A percentile compares a stretch with the other conserved stretches of the same genome.
These are phyloP conservation scores for Geranium brycei DNA, from an alignment of 345 rosid species.

Conservation along the genomic window DNA sequence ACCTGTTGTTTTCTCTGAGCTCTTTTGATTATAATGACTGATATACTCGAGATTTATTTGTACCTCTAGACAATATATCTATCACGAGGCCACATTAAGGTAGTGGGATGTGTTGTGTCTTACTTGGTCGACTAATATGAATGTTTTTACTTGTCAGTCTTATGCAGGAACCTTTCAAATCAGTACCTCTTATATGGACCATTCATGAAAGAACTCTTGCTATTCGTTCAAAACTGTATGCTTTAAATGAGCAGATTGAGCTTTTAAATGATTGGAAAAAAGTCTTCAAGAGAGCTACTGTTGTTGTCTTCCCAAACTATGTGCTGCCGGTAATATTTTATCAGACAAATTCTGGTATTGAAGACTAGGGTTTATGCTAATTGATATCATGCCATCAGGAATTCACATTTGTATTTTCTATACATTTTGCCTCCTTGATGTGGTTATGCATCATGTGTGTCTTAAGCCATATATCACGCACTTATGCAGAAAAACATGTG, in stretches of 20 bases:
- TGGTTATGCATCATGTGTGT: too few species aligned
- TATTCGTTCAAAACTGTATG: slow-evolving; percentile 45
- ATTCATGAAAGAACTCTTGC: slow-evolving; percentile 63
- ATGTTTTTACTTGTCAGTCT: slow-evolving; percentile 52
- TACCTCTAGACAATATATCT: background rate
- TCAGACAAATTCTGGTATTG: background rate
- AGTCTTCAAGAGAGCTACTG: slow-evolving; percentile 63
- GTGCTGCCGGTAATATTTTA: slow-evolving; percentile 57
- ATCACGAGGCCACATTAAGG: background rate
- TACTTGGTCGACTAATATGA: slow-evolving; percentile 11
- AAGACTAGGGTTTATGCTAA: background rate
- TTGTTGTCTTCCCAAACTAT: slow-evolving; percentile 69
- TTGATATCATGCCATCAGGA: background rate
- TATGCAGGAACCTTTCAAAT: slow-evolving; percentile 91
- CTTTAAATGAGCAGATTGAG: slow-evolving; percentile 51
- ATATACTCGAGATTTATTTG: background rate
- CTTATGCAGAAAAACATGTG: too few species aligned
- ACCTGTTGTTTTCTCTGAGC: too few species aligned
- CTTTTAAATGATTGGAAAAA: slow-evolving; percentile 70
- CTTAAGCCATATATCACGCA: too few species aligned
- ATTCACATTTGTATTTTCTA: too few species aligned
- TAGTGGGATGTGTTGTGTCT: background rate
- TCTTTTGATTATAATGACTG: background rate
- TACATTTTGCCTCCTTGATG: too few species aligned
- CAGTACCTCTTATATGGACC: slow-evolving; percentile 77